These are phyloP conservation scores for Leptodontidium sp. DNA, from an alignment of 2,329 filamentous ascomycete species.

Conservation along the genomic window DNA sequence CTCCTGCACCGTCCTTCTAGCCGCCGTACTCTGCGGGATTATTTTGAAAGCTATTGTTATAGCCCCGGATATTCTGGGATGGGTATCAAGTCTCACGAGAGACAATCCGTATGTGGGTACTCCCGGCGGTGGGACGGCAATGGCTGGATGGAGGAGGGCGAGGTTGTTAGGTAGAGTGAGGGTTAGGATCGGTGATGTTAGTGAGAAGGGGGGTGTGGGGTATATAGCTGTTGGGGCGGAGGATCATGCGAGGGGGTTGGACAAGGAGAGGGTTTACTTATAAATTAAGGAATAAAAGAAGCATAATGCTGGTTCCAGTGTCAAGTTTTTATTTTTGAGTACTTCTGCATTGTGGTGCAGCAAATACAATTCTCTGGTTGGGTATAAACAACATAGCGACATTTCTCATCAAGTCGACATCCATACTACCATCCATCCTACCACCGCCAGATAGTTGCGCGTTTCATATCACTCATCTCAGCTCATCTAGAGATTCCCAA, in stretches of 20 bases:
- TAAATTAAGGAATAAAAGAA: neutral
- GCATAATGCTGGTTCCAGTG: neutral
- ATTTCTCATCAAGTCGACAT: neutral
- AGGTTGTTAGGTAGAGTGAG: neutral
- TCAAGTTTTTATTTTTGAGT: neutral
- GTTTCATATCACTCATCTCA: neutral
- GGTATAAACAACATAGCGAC: neutral
- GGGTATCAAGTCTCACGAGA: slow-evolving; percentile 6
- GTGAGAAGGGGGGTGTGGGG: neutral
- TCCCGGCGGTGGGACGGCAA: neutral
- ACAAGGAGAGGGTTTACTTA: neutral
- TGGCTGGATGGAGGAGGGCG: neutral
- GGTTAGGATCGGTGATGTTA: slow-evolving; percentile 2
- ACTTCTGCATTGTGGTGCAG: neutral
- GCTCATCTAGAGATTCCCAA: slow-evolving; percentile 11
- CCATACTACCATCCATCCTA: neutral
- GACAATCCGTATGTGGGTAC: slow-evolving; percentile 10
- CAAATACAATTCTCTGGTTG: neutral
- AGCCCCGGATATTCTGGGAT: slow-evolving; percentile 8
- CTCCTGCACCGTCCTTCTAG: neutral
- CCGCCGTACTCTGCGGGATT: neutral
- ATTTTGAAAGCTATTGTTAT: neutral
- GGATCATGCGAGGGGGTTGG: neutral
- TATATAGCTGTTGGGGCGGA: neutral
- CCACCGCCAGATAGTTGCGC: too few relatives aligned